Base-by-base conservation (phyloP, 352 stramenopile species). In the Phytophthora sp. region DNA sequence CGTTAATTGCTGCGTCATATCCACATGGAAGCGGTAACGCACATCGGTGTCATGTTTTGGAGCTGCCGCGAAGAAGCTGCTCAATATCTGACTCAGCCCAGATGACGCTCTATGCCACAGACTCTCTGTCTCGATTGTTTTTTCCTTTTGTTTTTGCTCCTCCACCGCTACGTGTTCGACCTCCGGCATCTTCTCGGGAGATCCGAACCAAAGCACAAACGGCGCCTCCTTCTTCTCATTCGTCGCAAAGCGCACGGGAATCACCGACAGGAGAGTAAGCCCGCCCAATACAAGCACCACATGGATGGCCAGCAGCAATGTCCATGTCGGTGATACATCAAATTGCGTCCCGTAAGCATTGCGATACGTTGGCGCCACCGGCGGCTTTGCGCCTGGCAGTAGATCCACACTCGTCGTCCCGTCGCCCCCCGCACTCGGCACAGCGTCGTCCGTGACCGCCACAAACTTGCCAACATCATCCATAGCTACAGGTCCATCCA, bases 281-380 rank as follows among this genome's bases (percentile, higher is more conserved):
- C 74, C 57, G 6, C 50, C 45, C 4, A 58, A 50, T 26, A 89
- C 64, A 20, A 63, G 45, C 24, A 75, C 29, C 8, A 76, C 49
- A 44, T 89, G 76, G 18, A 66, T 41, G 16, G 61, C 51, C 18
- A 80, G 66, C 29, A 79, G 66, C 50, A 86, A 73, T 31, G 71
- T 67, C 56, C 82, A 93, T 15, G 75, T 76, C 8, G 71, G 60
- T 15, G 75, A 64, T 42, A 76, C 89, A 23, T 69, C 38, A 26
- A 91, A 90, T 27, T 72, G 74, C 26, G 80, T 77, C 9, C 84
- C 84, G 49, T 88, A 89, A 16, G 57, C 82, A 62, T 85, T 90
- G 24, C 75, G 77, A 27, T 88, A 89, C 33, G 80, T 89, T 11
- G 38, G 61, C 9, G 76, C 63, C 2, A 68, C 52, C 18, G 73